Evolutionary conservation across 495 filamentous ascomycete genomes (phyloP).

Genomic region (Talaromyces liani): DNA sequence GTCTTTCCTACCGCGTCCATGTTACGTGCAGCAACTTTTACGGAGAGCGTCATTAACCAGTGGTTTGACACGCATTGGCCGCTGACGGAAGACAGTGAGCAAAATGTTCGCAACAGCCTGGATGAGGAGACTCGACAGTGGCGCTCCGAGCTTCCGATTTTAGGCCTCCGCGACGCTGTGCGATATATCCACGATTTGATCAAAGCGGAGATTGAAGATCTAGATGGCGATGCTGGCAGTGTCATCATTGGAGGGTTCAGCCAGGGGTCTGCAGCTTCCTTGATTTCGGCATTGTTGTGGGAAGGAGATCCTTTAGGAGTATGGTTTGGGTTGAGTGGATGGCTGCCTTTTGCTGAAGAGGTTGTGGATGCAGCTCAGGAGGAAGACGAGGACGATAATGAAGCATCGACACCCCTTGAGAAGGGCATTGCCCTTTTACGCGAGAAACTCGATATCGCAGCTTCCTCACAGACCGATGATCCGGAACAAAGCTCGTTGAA

Average conservation of each 20-base stretch:
- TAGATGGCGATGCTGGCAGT: constrained; percentile 25
- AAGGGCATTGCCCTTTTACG: not conserved
- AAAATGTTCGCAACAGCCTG: constrained; percentile 21
- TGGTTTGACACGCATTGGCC: constrained; percentile 46
- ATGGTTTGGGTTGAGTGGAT: constrained; percentile 49
- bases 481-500: not conserved
- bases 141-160: constrained; percentile 22
- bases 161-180: constrained; percentile 35
- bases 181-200: constrained; percentile 33
- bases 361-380: constrained; percentile 11
- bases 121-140: constrained; percentile 12
- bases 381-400: not conserved
- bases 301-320: constrained; percentile 16
- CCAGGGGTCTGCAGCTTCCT: constrained; percentile 47
- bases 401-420: not conserved
- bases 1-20: constrained; percentile 44
- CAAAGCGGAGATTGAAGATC: constrained; percentile 22
- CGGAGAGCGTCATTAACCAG: constrained; percentile 33
- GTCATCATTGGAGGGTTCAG: constrained; percentile 47
- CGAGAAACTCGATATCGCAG: not conserved
- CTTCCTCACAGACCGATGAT: not conserved
- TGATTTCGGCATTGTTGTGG: constrained; percentile 13
- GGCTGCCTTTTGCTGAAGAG: constrained; percentile 42
- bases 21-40: constrained; percentile 31
- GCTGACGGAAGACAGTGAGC: not conserved